phyloP scores from a whole-genome alignment of 2,329 filamentous ascomycete genomes.

The Beauveria scarabaeidicola region DNA sequence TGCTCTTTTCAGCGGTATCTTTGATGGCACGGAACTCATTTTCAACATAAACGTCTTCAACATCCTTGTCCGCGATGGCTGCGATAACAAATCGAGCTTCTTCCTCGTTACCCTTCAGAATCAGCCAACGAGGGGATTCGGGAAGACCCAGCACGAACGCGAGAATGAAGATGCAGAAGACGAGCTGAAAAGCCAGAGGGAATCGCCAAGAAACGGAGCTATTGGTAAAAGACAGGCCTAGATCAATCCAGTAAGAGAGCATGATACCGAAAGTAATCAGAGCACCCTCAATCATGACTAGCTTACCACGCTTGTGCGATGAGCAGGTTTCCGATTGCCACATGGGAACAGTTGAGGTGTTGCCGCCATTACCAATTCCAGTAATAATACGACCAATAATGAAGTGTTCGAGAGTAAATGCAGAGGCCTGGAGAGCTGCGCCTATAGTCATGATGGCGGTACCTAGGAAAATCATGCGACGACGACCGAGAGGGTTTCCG shows the following conservation, averaged over 20 bases:
- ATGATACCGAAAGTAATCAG: constrained; percentile 50
- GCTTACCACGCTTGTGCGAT: constrained; percentile 48
- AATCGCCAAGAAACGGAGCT: constrained; percentile 44
- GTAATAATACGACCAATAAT: constrained; percentile 51
- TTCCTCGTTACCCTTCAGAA: constrained; percentile 36
- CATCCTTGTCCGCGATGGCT: constrained; percentile 46
- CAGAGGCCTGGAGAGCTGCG: constrained; percentile 48
- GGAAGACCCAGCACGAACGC: constrained; percentile 42
- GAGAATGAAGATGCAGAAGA: constrained; percentile 52
- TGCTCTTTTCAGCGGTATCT: constrained; percentile 62
- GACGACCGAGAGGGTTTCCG: constrained; percentile 53
- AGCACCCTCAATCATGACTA: constrained; percentile 53
- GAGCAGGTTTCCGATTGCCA: constrained; percentile 54
- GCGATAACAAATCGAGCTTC: constrained; percentile 40
- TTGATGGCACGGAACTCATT: constrained; percentile 52
- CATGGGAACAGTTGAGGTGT: constrained; percentile 49
- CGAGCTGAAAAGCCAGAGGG: constrained; percentile 45
- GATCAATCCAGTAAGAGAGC: constrained; percentile 53
- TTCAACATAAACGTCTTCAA: constrained; percentile 49
- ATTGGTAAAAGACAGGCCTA: constrained; percentile 44
- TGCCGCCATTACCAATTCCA: constrained; percentile 48
- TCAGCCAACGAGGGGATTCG: constrained; percentile 43
- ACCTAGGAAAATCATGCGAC: constrained; percentile 50
- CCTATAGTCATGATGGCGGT: constrained; percentile 51
- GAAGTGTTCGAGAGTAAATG: constrained; percentile 45